Conservation (phyloP, 305 asterid genomes). For the Solanum hybrid region DNA sequence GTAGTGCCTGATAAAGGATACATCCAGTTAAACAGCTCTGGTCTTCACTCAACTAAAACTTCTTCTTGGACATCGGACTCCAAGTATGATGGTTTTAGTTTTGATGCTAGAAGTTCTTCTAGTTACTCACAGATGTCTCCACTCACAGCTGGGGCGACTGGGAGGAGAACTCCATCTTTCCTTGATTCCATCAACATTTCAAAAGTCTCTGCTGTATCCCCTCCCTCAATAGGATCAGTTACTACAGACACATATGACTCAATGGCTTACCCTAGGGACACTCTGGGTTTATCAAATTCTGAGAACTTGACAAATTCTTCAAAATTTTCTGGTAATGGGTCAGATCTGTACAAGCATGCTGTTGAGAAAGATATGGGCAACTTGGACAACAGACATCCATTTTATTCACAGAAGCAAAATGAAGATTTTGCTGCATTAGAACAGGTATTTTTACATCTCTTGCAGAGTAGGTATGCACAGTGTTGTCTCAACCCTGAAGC, state of each 20-base stretch:
- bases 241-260: constrained; percentile 40
- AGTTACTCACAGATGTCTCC: constrained; percentile 39
- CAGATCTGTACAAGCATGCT: constrained; percentile 35
- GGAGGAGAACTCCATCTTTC: constrained; percentile 80
- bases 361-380: constrained; percentile 21
- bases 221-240: constrained; percentile 30
- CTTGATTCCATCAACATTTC: constrained; percentile 79
- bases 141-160: constrained; percentile 31
- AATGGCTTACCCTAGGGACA: constrained; percentile 50
- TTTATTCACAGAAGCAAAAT: constrained; percentile 60
- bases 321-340: constrained; percentile 38
- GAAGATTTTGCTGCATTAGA: constrained; percentile 93
- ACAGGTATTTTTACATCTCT: constrained; percentile 53
- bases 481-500: neutral
- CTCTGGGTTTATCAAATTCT: constrained; percentile 42
- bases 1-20: constrained; percentile 36
- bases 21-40: constrained; percentile 29
- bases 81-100: constrained; percentile 31
- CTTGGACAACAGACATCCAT: constrained; percentile 27
- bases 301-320: constrained; percentile 28
- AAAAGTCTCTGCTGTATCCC: constrained; percentile 43
- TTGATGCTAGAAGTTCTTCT: constrained; percentile 32
- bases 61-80: constrained; percentile 42
- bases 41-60: constrained; percentile 23
- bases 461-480: neutral